Evolutionary conservation across 179 eudicot genomes (phyloP), one percentile per base, ranked within the genome.

Genomic region (Nepenthes alata): DNA sequence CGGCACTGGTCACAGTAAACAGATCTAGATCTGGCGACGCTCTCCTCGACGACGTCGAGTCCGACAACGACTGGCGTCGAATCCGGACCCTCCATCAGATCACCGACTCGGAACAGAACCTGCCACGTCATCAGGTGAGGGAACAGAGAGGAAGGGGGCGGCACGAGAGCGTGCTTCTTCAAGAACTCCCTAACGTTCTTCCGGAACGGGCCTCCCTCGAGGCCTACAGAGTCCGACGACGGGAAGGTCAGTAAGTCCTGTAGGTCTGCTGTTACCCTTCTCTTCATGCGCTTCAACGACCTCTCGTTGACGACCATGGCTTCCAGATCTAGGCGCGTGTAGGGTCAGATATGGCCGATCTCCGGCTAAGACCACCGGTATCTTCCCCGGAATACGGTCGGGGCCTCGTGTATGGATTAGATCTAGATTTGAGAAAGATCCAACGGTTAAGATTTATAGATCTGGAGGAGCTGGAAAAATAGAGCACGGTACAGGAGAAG

Each of bases 1-100:
- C 97, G 93, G 77, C 97, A 90, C 78, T 90, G 97, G 77, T 90
- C 97, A 60, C 97, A 90, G 61, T 88, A 90, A 5, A 85, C 78
- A 35, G 93, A 83, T 78, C 86, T 83, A 69, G 95, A 85, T 75
- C 81, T 78, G 16, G 84, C 78, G 1, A 88, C 97, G 54, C 88
- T 93, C 66, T 90, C 97, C 61, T 90, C 97, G 6, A 88, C 90
- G 8, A 90, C 78, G 58, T 90, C 97, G 25, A 90, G 81, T 34
- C 76, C 75, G 25, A 88, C 83, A 5, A 75, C 72, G 37, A 72
- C 78, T 2, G 72, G 78, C 25, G 73, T 44, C 39, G 72, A 47
- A 9, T 60, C 75, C 3, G 60, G 35, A 12, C 70, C 77, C 14
- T 69, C 80, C 0, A 74, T 63, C 55, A 60, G 35, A 55, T 78